Conservation (phyloP, 2,329 filamentous ascomycete genomes). For the Lizonia empirigonia region DNA sequence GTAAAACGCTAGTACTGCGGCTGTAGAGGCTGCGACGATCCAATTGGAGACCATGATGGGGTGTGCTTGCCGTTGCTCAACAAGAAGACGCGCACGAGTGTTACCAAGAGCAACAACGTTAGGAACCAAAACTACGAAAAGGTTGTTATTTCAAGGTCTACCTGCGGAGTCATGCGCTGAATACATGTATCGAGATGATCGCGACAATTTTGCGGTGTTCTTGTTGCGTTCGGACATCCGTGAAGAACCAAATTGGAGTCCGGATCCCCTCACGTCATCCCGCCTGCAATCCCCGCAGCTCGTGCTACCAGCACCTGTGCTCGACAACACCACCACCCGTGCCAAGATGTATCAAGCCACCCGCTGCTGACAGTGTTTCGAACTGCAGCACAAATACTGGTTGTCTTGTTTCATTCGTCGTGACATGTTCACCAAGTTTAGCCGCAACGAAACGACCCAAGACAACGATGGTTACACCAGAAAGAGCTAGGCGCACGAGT, state of each 20-base stretch:
- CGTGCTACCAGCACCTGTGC: background rate
- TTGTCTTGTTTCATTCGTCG: slow-evolving; percentile 6
- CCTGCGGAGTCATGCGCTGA: background rate
- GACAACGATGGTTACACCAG: slow-evolving; percentile 12
- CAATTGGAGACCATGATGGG: background rate
- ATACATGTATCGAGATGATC: background rate
- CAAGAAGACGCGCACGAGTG: background rate
- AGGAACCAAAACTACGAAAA: background rate
- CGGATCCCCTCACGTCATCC: slow-evolving; percentile 17
- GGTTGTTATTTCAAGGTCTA: background rate
- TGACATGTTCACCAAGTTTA: slow-evolving; percentile 11
- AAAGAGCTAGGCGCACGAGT: slow-evolving; percentile 10
- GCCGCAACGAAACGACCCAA: slow-evolving; percentile 12
- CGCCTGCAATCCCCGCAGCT: slow-evolving; percentile 8
- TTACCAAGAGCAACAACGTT: background rate
- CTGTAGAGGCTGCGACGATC: slow-evolving; percentile 18
- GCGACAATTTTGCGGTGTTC: background rate
- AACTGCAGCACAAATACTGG: background rate
- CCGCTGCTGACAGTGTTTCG: background rate
- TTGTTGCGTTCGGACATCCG: background rate
- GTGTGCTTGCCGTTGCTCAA: background rate
- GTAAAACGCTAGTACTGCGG: slow-evolving; percentile 23
- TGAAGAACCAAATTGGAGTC: background rate
- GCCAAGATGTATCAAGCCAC: background rate
- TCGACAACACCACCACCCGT: background rate